Evolutionary conservation across 2,329 filamentous ascomycete genomes (phyloP).

Genomic region (Pezicula radicicola): DNA sequence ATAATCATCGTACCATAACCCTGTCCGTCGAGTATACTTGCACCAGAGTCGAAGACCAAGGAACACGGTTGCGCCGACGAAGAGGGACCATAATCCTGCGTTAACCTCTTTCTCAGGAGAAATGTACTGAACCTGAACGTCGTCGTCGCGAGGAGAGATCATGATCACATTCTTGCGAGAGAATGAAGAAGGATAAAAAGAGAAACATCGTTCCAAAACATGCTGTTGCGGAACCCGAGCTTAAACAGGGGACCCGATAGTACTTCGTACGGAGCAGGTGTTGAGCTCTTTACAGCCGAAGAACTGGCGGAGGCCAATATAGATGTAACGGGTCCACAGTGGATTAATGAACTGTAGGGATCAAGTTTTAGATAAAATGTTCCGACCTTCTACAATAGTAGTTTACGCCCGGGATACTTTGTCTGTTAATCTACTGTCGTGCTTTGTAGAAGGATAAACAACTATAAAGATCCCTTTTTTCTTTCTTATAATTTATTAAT

Average conservation of each 20-base stretch:
- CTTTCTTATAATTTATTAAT: no score
- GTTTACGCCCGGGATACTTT: neutral
- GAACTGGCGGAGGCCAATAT: no score
- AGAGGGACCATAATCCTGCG: conserved; percentile 15
- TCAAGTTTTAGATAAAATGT: neutral
- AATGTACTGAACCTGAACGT: conserved; percentile 8
- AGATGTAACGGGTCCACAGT: neutral
- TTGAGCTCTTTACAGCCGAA: neutral
- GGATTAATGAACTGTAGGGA: neutral
- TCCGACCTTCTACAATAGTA: neutral
- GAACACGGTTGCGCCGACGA: conserved; percentile 13
- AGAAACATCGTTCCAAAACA: neutral
- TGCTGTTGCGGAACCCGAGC: neutral
- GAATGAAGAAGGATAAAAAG: neutral
- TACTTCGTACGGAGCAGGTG: neutral
- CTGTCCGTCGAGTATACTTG: conserved; percentile 11
- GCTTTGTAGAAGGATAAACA: no score
- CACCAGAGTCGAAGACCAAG: conserved; percentile 13
- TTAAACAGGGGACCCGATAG: neutral
- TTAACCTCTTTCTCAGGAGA: conserved; percentile 14
- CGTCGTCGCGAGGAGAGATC: conserved; percentile 7
- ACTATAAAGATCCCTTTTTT: no score
- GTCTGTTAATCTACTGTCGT: no score
- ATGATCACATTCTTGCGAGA: conserved; percentile 8
- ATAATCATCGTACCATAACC: conserved; percentile 20